Conservation (phyloP, 345 rosid species). For the Acer campestre region DNA sequence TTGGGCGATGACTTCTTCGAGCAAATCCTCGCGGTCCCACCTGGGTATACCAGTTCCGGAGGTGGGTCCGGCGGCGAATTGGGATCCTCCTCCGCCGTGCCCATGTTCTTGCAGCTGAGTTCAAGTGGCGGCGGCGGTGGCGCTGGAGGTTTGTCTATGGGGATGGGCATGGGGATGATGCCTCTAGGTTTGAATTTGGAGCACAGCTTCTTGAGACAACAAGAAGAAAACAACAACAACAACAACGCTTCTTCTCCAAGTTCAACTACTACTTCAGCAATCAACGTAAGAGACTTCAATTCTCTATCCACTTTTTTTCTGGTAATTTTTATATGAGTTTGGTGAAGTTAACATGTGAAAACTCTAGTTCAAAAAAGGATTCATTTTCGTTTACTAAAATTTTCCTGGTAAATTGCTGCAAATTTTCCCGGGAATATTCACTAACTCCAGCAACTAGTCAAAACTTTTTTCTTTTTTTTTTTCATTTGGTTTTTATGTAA, state of each 20-base stretch:
- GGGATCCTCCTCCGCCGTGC: constrained; percentile 30
- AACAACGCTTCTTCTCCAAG: constrained; percentile 36
- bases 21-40: constrained; percentile 64
- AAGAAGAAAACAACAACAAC: constrained; percentile 21
- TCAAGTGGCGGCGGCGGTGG: constrained; percentile 32
- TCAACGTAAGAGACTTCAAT: constrained; percentile 38
- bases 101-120: constrained; percentile 63
- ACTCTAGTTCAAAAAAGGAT: neutral
- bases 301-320: neutral
- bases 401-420: neutral
- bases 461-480: neutral
- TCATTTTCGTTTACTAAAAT: neutral
- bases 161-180: constrained; percentile 34
- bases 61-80: constrained; percentile 23
- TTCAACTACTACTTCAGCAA: constrained; percentile 42
- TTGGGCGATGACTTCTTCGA: constrained; percentile 74
- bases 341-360: neutral
- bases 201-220: constrained; percentile 47
- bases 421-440: constrained; percentile 4
- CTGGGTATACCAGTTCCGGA: constrained; percentile 40
- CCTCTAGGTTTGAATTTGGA: constrained; percentile 44
- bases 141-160: constrained; percentile 27
- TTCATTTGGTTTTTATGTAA: neutral
- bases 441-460: neutral
- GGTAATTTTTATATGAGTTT: neutral